These are phyloP conservation scores for Amorphotheca resinae DNA, from an alignment of 495 filamentous ascomycete genomes.

Conservation along the genomic window DNA sequence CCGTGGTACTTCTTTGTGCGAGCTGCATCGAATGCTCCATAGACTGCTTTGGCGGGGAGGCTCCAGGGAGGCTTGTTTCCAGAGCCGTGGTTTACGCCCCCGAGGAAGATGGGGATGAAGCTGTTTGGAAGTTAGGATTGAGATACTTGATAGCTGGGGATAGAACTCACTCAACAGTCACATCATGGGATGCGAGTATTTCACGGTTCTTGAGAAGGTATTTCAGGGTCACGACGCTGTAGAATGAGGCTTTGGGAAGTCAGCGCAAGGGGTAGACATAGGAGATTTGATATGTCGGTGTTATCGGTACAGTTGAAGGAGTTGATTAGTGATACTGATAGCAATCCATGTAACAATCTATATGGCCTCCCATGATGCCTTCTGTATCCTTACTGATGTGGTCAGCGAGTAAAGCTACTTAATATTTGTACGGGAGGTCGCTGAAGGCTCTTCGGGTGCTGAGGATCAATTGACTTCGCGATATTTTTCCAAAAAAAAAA, in stretches of 20 bases:
- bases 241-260: conserved; percentile 44
- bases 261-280: too few species aligned
- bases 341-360: conserved; percentile 50
- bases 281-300: too few species aligned
- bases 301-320: conserved; percentile 3
- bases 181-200: conserved; percentile 39
- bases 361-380: conserved; percentile 40
- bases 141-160: background rate
- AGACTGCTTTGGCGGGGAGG: conserved; percentile 49
- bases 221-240: conserved; percentile 51
- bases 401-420: background rate
- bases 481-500: too few species aligned
- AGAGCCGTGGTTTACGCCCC: conserved; percentile 51
- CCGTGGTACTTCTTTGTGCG: conserved; percentile 46
- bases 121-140: conserved; percentile 24
- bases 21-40: conserved; percentile 38
- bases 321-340: conserved; percentile 23
- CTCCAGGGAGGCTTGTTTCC: conserved; percentile 68
- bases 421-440: too few species aligned
- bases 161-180: conserved; percentile 44
- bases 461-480: too few species aligned
- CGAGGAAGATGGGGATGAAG: conserved; percentile 59
- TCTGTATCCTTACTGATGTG: background rate
- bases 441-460: too few species aligned
- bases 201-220: conserved; percentile 44